A percentile compares a stretch with the other conserved stretches of the same genome.
Evolutionary conservation across 2,329 filamentous ascomycete genomes (phyloP).

Genomic region (Cladophialophora psammophila): DNA sequence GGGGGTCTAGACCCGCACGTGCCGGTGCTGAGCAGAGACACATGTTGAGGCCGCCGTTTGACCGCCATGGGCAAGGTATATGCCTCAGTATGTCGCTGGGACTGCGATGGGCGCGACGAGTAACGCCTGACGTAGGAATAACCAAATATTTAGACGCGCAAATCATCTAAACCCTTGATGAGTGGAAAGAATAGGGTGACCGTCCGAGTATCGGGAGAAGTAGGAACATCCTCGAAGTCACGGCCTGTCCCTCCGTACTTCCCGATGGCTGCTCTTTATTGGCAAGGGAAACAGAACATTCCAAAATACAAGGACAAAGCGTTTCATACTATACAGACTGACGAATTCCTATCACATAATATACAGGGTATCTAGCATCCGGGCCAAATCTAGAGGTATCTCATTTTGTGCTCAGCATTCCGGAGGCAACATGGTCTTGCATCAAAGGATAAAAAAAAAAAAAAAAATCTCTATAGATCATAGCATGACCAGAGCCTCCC

Average conservation of each 20-base stretch:
- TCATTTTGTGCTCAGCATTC: background rate
- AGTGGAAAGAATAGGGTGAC: background rate
- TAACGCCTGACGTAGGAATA: constrained; percentile 6
- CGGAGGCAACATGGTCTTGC: background rate
- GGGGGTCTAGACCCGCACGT: constrained; percentile 18
- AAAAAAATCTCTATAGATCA: constrained; percentile 8
- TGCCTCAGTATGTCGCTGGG: constrained; percentile 5
- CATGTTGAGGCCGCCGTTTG: background rate
- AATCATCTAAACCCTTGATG: background rate
- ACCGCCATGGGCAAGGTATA: constrained; percentile 15
- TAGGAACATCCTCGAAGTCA: constrained; percentile 17
- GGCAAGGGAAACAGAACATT: background rate
- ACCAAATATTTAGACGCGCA: background rate
- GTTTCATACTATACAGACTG: background rate
- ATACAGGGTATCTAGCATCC: background rate
- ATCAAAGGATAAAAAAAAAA: constrained; percentile 6
- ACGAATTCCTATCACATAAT: background rate
- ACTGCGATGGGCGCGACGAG: background rate
- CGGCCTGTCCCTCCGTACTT: background rate
- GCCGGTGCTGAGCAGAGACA: constrained; percentile 8
- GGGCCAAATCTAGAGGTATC: constrained; percentile 1
- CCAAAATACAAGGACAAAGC: background rate
- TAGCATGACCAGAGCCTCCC: constrained; percentile 1
- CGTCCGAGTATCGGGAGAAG: constrained; percentile 25
- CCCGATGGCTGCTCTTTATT: background rate